Evolutionary conservation across 805 yeast species (phyloP).

Genomic region (Osmozyma mogii): DNA sequence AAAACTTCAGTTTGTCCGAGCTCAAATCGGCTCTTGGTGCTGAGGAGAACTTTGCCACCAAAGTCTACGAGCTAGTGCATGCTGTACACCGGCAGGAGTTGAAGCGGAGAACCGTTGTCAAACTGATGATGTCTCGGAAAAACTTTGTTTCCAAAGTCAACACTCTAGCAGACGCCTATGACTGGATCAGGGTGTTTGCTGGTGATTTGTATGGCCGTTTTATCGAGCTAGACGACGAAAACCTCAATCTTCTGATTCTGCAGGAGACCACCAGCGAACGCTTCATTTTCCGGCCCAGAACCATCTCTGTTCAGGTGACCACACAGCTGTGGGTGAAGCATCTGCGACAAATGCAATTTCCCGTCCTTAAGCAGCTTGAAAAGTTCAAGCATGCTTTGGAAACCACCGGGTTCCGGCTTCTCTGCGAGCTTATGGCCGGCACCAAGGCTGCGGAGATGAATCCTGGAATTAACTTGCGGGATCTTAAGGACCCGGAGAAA

Average conservation of each 20-base stretch:
- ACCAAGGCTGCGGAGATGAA: constrained; percentile 15
- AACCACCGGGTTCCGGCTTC: constrained; percentile 26
- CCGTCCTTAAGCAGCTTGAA: constrained; percentile 28
- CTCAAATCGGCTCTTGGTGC: constrained; percentile 18
- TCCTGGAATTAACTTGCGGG: constrained; percentile 12
- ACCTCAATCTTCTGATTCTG: constrained; percentile 20
- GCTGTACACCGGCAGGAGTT: constrained; percentile 56
- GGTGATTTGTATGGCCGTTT: constrained; percentile 71
- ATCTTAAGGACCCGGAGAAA: constrained; percentile 11
- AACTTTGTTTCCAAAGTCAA: constrained; percentile 58
- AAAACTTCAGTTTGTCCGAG: constrained; percentile 30
- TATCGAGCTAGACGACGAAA: constrained; percentile 67
- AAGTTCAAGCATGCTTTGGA: constrained; percentile 19
- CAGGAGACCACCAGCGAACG: constrained; percentile 16
- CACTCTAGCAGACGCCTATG: constrained; percentile 46
- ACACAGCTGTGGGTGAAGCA: constrained; percentile 15
- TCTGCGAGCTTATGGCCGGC: constrained; percentile 32
- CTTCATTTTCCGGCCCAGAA: constrained; percentile 44
- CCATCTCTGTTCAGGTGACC: constrained; percentile 35
- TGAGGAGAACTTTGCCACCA: constrained; percentile 44
- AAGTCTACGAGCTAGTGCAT: constrained; percentile 52
- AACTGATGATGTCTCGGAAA: constrained; percentile 86
- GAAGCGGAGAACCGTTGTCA: constrained; percentile 50
- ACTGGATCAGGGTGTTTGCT: constrained; percentile 78
- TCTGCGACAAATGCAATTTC: constrained; percentile 37